A percentile compares a stretch with the other conserved stretches of the same genome.
These are phyloP conservation scores for Camellia lanceoleosa DNA, from an alignment of 148 eudicot species.

Conservation along the genomic window DNA sequence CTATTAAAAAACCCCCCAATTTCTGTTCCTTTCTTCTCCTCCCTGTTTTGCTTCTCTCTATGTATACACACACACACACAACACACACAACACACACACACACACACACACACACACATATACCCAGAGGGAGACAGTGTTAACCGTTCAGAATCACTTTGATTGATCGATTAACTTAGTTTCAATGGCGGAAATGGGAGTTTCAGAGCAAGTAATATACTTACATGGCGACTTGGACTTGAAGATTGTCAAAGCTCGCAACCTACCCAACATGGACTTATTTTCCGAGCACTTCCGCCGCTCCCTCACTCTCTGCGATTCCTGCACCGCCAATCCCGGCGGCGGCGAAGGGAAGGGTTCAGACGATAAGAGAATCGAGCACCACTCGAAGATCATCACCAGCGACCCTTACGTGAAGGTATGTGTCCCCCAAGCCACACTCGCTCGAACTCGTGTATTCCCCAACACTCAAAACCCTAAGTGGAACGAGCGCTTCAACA, in stretches of 20 bases:
- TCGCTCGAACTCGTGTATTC: constrained; percentile 80
- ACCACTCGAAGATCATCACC: constrained; percentile 64
- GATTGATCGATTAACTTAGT: too few species aligned
- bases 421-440: constrained; percentile 57
- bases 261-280: constrained; percentile 83
- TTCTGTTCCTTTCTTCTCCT: too few species aligned
- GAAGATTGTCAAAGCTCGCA: constrained; percentile 52
- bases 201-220: constrained; percentile 32
- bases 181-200: constrained; percentile 35
- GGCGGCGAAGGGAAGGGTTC: not conserved
- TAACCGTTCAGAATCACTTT: too few species aligned
- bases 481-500: constrained; percentile 59
- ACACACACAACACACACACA: too few species aligned
- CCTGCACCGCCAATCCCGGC: not conserved
- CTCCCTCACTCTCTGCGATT: constrained; percentile 50
- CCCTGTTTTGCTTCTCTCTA: too few species aligned
- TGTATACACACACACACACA: too few species aligned
- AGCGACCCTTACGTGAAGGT: constrained; percentile 89
- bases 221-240: constrained; percentile 79
- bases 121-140: too few species aligned
- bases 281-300: constrained; percentile 70
- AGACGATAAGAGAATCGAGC: constrained; percentile 20
- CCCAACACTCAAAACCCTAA: constrained; percentile 60
- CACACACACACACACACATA: too few species aligned
- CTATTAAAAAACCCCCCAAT: too few species aligned